Evolutionary conservation across 2,329 filamentous ascomycete species (phyloP).

Genomic region (Pseudogymnoascus sp.): DNA sequence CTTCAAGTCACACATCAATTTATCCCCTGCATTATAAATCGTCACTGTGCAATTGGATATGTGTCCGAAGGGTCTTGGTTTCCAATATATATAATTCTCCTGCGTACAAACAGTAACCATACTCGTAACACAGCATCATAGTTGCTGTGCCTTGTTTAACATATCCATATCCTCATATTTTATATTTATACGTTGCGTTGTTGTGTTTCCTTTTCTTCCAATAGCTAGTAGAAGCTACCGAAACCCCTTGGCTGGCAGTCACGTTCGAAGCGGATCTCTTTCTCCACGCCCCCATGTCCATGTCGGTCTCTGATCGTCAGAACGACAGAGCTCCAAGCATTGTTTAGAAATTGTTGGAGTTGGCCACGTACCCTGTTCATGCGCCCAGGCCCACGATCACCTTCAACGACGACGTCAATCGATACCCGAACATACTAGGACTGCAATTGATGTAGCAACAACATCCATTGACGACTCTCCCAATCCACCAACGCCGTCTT

Average conservation of each 20-base stretch:
- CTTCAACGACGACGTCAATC: background rate
- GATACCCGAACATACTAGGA: background rate
- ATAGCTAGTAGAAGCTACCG: background rate
- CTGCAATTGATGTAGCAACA: background rate
- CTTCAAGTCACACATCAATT: constrained; percentile 6
- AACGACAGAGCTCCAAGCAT: constrained; percentile 3
- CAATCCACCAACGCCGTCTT: background rate
- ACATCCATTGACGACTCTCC: constrained; percentile 4
- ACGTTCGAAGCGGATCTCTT: constrained; percentile 5
- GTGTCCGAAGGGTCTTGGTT: background rate
- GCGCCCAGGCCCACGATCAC: background rate
- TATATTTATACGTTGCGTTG: background rate
- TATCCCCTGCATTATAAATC: background rate
- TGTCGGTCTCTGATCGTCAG: constrained; percentile 7
- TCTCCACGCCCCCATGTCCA: constrained; percentile 1
- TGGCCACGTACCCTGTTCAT: constrained; percentile 5
- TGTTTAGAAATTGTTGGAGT: constrained; percentile 7
- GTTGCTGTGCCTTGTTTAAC: background rate
- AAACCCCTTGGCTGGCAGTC: background rate
- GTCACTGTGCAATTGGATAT: background rate
- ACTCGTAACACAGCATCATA: background rate
- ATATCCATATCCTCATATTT: background rate
- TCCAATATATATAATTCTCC: background rate
- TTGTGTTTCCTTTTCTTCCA: background rate
- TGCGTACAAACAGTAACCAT: background rate